Evolutionary conservation across 192 early-diverging fungal genomes (phyloP), one percentile per base, ranked within the genome.

Genomic region (Podila clonocystis): DNA sequence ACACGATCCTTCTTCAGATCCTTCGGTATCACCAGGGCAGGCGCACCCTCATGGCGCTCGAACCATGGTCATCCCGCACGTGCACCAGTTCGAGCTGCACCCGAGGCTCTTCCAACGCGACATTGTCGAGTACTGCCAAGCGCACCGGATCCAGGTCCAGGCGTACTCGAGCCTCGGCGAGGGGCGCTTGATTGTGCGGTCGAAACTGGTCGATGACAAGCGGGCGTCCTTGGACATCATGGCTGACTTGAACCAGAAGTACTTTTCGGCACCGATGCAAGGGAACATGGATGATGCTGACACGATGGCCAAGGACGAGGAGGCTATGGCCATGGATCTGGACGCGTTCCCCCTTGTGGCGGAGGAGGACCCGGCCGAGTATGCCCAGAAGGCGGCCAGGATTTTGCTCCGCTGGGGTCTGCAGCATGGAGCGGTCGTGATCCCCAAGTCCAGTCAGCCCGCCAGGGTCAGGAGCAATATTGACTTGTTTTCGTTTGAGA

Each of bases 161-260:
- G 92, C 93, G 19, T 94, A 94, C 68, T 91, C 90, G 11, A 92
- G 91, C 72, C 74, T 94, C 1, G 93, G 93, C 9, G 89, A 93
- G 82, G 88, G 89, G 1, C 72, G 76, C 41, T 65, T 89, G 12
- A 58, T 89, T 29, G 62, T 58, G 41, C 50, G 60, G 49, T 26
- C 59, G 22, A 70, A 70, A 33, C 17, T 58, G 58, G 22, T 61
- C 26, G 38, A 33, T 38, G 45, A 50, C 15, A 19, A 15, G 19
- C 58, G 9, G 5, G 75, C 64, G 3, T 58, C 75, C 13, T 63
- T 83, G n/a, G 71, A 62, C 17, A 36, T 70, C 34, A 78, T 83
- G 74, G 68, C 75, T 5, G 70, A 73, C 70, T 74, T 73, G 30
- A 77, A 73, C 68, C 75, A 72, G 41, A 83, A 78, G 59, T 83